Evolutionary conservation across 345 rosid genomes (phyloP).

Genomic region (Salix dunnii): DNA sequence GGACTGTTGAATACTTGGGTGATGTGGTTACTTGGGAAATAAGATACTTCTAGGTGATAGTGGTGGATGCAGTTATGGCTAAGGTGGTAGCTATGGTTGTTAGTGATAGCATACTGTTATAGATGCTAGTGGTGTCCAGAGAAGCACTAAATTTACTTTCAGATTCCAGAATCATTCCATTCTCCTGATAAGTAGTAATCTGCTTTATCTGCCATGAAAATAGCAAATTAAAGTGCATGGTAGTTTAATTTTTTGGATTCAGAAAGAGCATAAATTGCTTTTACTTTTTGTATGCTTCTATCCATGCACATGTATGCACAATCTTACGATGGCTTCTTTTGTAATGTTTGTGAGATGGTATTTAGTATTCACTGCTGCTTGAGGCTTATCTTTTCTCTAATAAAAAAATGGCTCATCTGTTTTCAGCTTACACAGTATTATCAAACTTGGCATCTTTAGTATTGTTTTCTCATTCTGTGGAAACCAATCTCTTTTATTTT

Average conservation of each 20-base stretch:
- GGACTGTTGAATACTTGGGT: no score
- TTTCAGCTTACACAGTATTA: no score
- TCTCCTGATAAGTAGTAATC: not conserved
- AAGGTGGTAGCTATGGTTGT: not conserved
- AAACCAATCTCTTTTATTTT: not conserved
- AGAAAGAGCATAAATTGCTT: no score
- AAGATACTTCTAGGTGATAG: no score
- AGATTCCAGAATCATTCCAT: not conserved
- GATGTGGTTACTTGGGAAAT: no score
- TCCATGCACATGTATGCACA: not conserved
- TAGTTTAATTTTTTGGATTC: no score
- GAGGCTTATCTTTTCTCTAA: not conserved
- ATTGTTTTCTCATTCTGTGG: not conserved
- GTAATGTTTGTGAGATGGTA: no score
- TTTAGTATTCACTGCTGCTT: not conserved
- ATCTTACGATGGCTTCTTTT: not conserved
- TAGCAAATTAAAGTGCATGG: no score
- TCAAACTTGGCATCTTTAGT: constrained; percentile 1
- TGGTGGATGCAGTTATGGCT: no score
- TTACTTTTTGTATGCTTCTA: no score
- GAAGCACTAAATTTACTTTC: not conserved
- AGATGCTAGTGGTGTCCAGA: not conserved
- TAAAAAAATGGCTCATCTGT: no score
- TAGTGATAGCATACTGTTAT: not conserved
- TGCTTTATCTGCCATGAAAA: no score